Percentiles rank a stretch among this genome's conserved stretches.
These are phyloP conservation scores for Dothideomycetidae sp. DNA, from an alignment of 2,329 filamentous ascomycete genomes.

Conservation along the genomic window DNA sequence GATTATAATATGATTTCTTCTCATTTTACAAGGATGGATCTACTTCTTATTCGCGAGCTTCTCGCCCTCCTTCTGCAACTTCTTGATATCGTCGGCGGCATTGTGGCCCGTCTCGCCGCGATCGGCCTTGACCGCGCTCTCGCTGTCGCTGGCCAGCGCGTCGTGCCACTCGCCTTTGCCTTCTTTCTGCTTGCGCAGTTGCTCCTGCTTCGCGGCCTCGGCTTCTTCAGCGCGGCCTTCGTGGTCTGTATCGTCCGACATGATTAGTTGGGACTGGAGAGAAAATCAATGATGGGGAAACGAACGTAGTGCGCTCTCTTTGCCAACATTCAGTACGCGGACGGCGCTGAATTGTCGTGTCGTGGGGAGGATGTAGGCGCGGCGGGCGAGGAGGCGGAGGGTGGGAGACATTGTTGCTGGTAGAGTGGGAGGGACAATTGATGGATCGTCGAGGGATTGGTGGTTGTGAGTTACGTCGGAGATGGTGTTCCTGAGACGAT, in stretches of 20 bases:
- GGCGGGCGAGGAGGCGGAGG: slow-evolving; percentile 16
- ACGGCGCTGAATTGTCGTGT: slow-evolving; percentile 25
- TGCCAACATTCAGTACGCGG: slow-evolving; percentile 24
- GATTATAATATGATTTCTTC: neutral
- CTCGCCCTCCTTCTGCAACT: slow-evolving; percentile 23
- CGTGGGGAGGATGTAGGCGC: slow-evolving; percentile 17
- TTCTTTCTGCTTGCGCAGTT: slow-evolving; percentile 33
- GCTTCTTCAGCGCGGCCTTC: slow-evolving; percentile 31
- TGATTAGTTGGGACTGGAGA: neutral
- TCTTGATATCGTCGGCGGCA: slow-evolving; percentile 18
- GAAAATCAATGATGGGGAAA: slow-evolving; percentile 3
- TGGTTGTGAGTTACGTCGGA: neutral
- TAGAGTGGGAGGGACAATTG: slow-evolving; percentile 11
- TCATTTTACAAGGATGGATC: slow-evolving; percentile 10
- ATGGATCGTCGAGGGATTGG: slow-evolving; percentile 1
- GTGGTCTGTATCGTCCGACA: slow-evolving; percentile 20
- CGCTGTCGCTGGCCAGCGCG: slow-evolving; percentile 62
- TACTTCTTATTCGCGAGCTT: slow-evolving; percentile 20
- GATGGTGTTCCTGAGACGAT: neutral
- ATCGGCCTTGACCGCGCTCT: slow-evolving; percentile 45
- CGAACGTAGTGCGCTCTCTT: slow-evolving; percentile 33
- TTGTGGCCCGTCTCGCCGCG: slow-evolving; percentile 19
- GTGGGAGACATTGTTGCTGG: slow-evolving; percentile 12
- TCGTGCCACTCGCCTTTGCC: slow-evolving; percentile 64
- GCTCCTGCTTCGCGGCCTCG: slow-evolving; percentile 48